These are phyloP conservation scores for Singerocomus rubriflavus DNA, from an alignment of 1,284 basidiomycete genomes.

Conservation along the genomic window DNA sequence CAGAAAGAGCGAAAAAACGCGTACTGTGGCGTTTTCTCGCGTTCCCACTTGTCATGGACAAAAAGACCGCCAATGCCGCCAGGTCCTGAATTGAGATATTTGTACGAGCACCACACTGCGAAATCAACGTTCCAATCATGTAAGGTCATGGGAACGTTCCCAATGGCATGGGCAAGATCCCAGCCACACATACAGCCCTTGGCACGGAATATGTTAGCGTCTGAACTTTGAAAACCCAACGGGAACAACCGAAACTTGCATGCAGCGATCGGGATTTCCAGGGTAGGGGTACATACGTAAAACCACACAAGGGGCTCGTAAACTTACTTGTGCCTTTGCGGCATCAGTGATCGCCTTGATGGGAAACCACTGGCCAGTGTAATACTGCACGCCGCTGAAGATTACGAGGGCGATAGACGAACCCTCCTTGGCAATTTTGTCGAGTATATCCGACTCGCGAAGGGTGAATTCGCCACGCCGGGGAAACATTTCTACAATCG, in stretches of 20 bases:
- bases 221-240: conserved; percentile 6
- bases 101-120: conserved; percentile 97
- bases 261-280: conserved; percentile 4
- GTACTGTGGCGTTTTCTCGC: conserved; percentile 56
- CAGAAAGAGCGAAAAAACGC: conserved; percentile 22
- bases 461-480: conserved; percentile 84
- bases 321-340: conserved; percentile 72
- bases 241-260: conserved; percentile 8
- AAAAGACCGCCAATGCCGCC: conserved; percentile 94
- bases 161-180: conserved; percentile 94
- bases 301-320: conserved; percentile 14
- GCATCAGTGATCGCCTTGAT: conserved; percentile 81
- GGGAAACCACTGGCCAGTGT: conserved; percentile 95
- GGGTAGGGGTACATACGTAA: conserved; percentile 29
- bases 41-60: conserved; percentile 81
- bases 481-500: conserved; percentile 80
- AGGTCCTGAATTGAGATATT: conserved; percentile 95
- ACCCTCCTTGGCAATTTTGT: conserved; percentile 71
- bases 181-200: conserved; percentile 92
- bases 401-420: conserved; percentile 82
- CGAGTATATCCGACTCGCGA: conserved; percentile 86
- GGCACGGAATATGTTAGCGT: conserved; percentile 19
- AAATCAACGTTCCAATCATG: conserved; percentile 97
- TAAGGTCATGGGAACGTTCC: conserved; percentile 87
- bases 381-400: conserved; percentile 92